Evolutionary conservation across 495 filamentous ascomycete species (phyloP), one percentile per base, ranked within the genome.

Genomic region (Aspergillus panamensis): DNA sequence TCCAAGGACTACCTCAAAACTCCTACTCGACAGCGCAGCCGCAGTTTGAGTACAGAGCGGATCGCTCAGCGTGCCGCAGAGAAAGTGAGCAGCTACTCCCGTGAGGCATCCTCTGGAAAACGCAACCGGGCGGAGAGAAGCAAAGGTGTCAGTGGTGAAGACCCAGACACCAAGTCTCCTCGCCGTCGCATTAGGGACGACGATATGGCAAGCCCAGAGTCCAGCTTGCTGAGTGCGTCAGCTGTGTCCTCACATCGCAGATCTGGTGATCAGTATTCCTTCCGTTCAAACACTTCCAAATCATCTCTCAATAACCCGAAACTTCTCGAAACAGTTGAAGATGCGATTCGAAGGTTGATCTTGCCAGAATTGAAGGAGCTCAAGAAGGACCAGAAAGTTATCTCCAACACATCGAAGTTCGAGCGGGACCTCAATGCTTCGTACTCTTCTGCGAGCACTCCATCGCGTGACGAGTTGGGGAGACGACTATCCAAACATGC

Each of bases 251-350:
- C 84, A 10, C 86, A 82, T 64, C 84, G 86, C 55, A 82, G 82
- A 39, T 91, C 88, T 13, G 81, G 83, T 39, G 88, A 92, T 65
- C 81, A 87, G 56, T 84, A 90, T 64, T 92, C 91, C 6, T 77
- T 89, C 51, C 82, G 83, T 33, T 92, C 90, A 4, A 83, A 85
- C 30, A 84, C 85, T 14, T 94, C 91, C 21, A 90, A 85, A 53
- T 90, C 91, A 7, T 94, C 90, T 0, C 87, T 96, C 72, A 97
- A 95, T 73, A 97, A 98, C 67, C 93, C 93, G 0, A 95, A 90
- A 60, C 73, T 98, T n/a, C 82, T 97, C 6, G 90, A 95, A 68
- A 92, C 92, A 0, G 93, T 98, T 8, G 93, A 97, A 71, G 93
- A 97, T 75, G 91, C 94, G 19, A 97, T 98, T 62, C 87, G 89